A percentile compares a stretch with the other conserved stretches of the same genome.
Conservation (phyloP, 2,329 filamentous ascomycete species). For the Karstenula rhodostoma region DNA sequence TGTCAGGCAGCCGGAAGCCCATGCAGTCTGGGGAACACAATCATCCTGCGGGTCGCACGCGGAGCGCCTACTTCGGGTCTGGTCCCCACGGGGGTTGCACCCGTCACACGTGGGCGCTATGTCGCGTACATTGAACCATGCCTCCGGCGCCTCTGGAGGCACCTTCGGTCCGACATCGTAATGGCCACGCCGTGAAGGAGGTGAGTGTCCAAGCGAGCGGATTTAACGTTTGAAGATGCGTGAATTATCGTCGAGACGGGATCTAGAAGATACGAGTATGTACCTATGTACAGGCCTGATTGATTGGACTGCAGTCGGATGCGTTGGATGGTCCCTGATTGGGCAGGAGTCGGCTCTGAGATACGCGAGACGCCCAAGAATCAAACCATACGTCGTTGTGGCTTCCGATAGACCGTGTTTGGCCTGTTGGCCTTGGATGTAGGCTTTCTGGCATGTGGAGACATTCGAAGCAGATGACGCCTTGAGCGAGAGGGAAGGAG, state of each 20-base stretch:
- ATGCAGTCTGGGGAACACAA: slow-evolving; percentile 1
- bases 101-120: slow-evolving; percentile 12
- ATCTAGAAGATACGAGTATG: not conserved
- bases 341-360: not conserved
- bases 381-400: not conserved
- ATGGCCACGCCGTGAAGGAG: not conserved
- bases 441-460: not conserved
- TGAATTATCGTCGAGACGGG: not conserved
- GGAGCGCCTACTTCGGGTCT: not conserved
- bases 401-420: not conserved
- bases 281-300: not conserved
- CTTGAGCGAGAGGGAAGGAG: too few relatives aligned
- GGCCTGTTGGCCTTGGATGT: not conserved
- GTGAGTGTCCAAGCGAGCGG: not conserved
- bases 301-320: slow-evolving; percentile 1
- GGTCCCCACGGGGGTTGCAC: not conserved
- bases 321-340: not conserved
- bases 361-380: not conserved
- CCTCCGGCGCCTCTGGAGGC: not conserved
- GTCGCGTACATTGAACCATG: not conserved
- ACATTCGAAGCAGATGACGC: not conserved
- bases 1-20: not conserved
- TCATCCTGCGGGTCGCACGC: not conserved
- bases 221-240: not conserved
- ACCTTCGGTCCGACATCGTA: slow-evolving; percentile 5